Conservation (phyloP, 495 filamentous ascomycete genomes). For the Recurvomyces mirabilis region DNA sequence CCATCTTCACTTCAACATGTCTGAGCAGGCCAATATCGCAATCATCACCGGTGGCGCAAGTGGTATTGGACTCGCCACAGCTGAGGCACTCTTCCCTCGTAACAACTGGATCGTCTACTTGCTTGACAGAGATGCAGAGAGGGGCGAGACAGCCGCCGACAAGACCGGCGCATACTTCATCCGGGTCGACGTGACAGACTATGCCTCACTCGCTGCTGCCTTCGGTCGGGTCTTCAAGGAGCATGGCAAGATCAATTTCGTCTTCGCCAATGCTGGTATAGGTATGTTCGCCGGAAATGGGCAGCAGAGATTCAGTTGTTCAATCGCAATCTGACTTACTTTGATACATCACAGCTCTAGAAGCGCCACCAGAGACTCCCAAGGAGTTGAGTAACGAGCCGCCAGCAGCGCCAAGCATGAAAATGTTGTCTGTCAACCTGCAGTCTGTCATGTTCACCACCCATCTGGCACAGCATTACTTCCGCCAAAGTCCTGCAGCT, state of each 20-base stretch:
- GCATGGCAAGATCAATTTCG: conserved; percentile 22
- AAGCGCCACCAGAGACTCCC: conserved; percentile 26
- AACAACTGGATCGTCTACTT: conserved; percentile 24
- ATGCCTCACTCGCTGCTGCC: conserved; percentile 17
- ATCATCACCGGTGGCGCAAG: too few relatives aligned
- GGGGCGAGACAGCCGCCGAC: conserved; percentile 17
- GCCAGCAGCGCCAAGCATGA: conserved; percentile 20
- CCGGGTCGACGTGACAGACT: conserved; percentile 22
- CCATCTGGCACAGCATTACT: conserved; percentile 28
- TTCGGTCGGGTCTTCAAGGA: conserved; percentile 21
- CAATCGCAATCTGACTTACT: conserved; percentile 24
- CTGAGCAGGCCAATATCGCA: too few relatives aligned
- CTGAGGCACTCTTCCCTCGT: conserved; percentile 18
- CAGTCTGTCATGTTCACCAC: conserved; percentile 24
- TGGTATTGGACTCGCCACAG: too few relatives aligned
- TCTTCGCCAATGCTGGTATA: conserved; percentile 29
- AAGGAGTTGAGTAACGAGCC: conserved; percentile 18
- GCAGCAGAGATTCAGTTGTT: conserved; percentile 20
- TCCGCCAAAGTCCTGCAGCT: conserved; percentile 17
- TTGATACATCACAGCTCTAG: conserved; percentile 22
- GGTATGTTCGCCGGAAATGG: conserved; percentile 20
- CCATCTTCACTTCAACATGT: too few relatives aligned
- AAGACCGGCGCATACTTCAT: conserved; percentile 19
- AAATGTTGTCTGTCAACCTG: conserved; percentile 23
- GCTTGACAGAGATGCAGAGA: conserved; percentile 21